Evolutionary conservation across 768 basidiomycete genomes (phyloP).

Genomic region (Boletus pseudopeckii): DNA sequence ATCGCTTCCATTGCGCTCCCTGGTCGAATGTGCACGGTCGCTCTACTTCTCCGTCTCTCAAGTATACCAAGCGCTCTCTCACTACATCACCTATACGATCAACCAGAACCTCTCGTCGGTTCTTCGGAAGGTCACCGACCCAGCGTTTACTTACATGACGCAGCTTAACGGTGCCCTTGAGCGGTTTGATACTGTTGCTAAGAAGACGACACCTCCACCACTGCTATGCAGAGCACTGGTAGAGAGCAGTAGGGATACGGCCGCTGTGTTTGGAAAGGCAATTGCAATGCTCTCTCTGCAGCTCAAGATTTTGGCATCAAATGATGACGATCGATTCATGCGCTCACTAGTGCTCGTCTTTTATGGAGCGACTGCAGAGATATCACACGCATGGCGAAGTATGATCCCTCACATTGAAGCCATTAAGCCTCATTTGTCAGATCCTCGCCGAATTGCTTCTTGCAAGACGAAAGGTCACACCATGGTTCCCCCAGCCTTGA

Average conservation of each 20-base stretch:
- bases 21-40: conserved; percentile 88
- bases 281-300: conserved; percentile 79
- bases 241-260: conserved; percentile 80
- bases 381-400: conserved; percentile 78
- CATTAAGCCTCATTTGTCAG: conserved; percentile 61
- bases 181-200: conserved; percentile 81
- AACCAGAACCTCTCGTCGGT: conserved; percentile 81
- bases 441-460: conserved; percentile 36
- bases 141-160: conserved; percentile 76
- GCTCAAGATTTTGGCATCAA: conserved; percentile 66
- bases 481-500: conserved; percentile 24
- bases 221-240: conserved; percentile 72
- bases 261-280: conserved; percentile 84
- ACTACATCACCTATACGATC: conserved; percentile 79
- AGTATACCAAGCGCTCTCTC: conserved; percentile 83
- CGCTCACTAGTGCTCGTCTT: conserved; percentile 83
- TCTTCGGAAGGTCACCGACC: conserved; percentile 80
- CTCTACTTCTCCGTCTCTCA: conserved; percentile 91
- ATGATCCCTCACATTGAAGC: conserved; percentile 70
- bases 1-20: conserved; percentile 60
- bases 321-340: conserved; percentile 84
- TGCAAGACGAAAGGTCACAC: conserved; percentile 28
- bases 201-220: conserved; percentile 64
- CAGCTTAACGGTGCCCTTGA: conserved; percentile 86
- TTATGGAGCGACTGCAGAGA: conserved; percentile 86